Base-by-base conservation (phyloP, 2,329 filamentous ascomycete species). In the Madurella fahalii region DNA sequence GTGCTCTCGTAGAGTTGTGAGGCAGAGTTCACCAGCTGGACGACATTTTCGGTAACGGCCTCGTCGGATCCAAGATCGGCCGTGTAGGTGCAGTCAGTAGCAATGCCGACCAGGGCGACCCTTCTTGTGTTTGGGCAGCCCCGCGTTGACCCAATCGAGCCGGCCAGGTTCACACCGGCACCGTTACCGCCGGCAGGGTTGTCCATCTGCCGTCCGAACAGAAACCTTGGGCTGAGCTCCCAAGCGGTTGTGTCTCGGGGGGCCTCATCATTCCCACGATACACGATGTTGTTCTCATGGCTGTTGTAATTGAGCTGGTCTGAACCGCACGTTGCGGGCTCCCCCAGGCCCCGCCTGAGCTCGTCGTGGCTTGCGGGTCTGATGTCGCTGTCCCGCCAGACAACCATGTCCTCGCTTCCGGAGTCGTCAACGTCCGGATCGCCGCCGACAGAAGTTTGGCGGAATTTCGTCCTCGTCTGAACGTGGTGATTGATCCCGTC, bases 361-460 rank as follows among this genome's bases (percentile, higher is more conserved):
- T 93, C 86, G 18, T 75, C 72, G 52, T 81, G 80, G 39, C 73
- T 70, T n/a, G 66, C 66, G 58, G 64, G 47, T 12, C 40, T 40
- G 65, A 96, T 83, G 69, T 99, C 94, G 30, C 91, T 95, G 67
- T 97, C 92, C 61, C 92, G 83, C 80, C 90, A 97, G 1, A 96
- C 80, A 37, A 96, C 79, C 92, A 99, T 94, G 67, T 83, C 87
- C 58, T 95, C 89, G 32, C 85, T 80, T 4, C 67, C 65, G 17
- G 74, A 77, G 44, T 74, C 71, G 13, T 80, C 73, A 8, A 89
- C 69, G 25, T 80, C 74, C 2, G 91, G 89, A 68, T 99, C 94
- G 43, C 85, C 74, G 18, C 74, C 69, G 58, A 90, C 83, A 66
- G 82, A 86, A 44, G 89, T 91, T 61, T 82, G 78, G 67, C 82